Evolutionary conservation across 768 basidiomycete genomes (phyloP).

Genomic region (Auriscalpium vulgare): DNA sequence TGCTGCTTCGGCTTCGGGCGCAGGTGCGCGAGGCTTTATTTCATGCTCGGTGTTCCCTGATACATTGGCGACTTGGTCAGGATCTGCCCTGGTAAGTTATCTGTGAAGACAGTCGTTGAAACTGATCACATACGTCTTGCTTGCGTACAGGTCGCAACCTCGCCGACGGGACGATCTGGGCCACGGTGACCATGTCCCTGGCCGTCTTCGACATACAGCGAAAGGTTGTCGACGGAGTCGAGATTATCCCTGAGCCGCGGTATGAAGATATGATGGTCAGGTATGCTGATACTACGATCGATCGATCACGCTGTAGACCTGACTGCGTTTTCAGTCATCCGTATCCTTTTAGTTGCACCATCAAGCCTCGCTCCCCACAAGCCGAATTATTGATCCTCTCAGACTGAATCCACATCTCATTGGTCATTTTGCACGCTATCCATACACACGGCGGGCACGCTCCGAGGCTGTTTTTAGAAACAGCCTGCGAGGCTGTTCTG

Average conservation of each 20-base stretch:
- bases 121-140: too few relatives aligned
- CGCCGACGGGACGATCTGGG: slow-evolving; percentile 6
- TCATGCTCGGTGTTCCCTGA: not conserved
- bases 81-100: slow-evolving; percentile 1
- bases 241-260: not conserved
- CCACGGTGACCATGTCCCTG: not conserved
- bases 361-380: not conserved
- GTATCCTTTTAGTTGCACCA: not conserved
- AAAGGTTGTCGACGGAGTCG: not conserved
- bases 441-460: too few relatives aligned
- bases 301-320: not conserved
- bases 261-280: not conserved
- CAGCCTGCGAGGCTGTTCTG: too few relatives aligned
- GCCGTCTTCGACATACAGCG: not conserved
- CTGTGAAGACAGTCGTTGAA: too few relatives aligned
- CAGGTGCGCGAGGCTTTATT: slow-evolving; percentile 2
- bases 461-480: too few relatives aligned
- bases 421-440: too few relatives aligned
- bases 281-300: not conserved
- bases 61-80: not conserved
- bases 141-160: not conserved
- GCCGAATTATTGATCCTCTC: too few relatives aligned
- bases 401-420: too few relatives aligned
- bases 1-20: slow-evolving; percentile 18
- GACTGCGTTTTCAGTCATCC: not conserved